phyloP scores from a whole-genome alignment of 1,284 basidiomycete genomes.

The Abortiporus biennis region DNA sequence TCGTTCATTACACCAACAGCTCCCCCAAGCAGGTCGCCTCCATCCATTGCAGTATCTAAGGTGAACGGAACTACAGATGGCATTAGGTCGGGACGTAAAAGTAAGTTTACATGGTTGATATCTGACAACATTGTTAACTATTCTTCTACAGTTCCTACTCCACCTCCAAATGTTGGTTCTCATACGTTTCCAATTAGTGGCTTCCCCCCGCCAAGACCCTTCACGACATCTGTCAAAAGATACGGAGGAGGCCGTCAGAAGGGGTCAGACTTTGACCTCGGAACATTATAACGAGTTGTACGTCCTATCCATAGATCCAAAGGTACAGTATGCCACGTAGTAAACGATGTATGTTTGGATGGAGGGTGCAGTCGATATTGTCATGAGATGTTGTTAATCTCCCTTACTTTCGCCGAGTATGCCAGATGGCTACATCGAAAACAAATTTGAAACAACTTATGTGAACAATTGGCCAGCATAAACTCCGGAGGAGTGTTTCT shows the following conservation, averaged over 20 bases:
- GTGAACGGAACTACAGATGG: conserved; percentile 20
- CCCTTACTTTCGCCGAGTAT: no score
- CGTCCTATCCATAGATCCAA: no score
- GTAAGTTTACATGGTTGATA: conserved; percentile 30
- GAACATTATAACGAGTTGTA: not conserved
- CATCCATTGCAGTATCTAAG: conserved; percentile 14
- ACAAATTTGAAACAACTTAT: no score
- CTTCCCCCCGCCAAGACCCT: conserved; percentile 72
- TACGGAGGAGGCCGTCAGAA: conserved; percentile 60
- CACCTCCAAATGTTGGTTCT: conserved; percentile 60
- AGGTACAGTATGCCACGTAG: no score
- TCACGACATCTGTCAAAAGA: conserved; percentile 38
- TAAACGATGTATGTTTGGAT: no score
- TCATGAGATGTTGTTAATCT: no score
- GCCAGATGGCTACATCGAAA: no score
- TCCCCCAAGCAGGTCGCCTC: conserved; percentile 19
- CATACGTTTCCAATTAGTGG: conserved; percentile 67
- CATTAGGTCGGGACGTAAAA: conserved; percentile 34
- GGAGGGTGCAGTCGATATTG: no score
- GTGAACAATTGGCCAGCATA: no score
- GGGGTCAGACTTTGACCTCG: conserved; percentile 67
- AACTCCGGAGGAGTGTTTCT: no score
- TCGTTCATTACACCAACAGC: conserved; percentile 16
- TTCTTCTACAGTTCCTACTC: conserved; percentile 55
- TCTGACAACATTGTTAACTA: conserved; percentile 8